These are phyloP conservation scores for Choricystis sp. DNA, from an alignment of 139 green algal genomes.

Conservation along the genomic window DNA sequence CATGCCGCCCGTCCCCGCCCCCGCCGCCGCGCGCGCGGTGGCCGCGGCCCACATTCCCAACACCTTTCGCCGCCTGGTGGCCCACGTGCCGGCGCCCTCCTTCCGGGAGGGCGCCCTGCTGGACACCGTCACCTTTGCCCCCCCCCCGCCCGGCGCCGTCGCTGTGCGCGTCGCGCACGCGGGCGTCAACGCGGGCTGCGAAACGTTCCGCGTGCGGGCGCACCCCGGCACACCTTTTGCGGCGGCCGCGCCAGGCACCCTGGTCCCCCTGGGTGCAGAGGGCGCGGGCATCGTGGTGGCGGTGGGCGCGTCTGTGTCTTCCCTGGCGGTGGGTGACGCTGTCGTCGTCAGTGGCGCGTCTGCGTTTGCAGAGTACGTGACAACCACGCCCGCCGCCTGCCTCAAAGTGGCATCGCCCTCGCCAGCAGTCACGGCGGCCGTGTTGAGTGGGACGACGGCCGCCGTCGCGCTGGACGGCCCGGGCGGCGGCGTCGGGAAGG, in stretches of 20 bases:
- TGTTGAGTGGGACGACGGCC: slow-evolving; percentile 32
- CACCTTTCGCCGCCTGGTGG: background rate
- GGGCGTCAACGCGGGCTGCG: slow-evolving; percentile 53
- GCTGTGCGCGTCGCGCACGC: slow-evolving; percentile 22
- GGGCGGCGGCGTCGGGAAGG: slow-evolving; percentile 14
- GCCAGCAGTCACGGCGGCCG: slow-evolving; percentile 18
- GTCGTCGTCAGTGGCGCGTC: slow-evolving; percentile 24
- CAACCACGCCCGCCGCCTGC: slow-evolving; percentile 9
- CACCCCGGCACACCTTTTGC: slow-evolving; percentile 10
- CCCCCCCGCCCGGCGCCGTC: background rate
- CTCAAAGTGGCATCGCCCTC: slow-evolving; percentile 6
- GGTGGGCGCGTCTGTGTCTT: slow-evolving; percentile 11
- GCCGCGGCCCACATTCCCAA: too few species aligned
- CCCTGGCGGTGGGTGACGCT: slow-evolving; percentile 20
- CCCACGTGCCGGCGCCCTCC: background rate
- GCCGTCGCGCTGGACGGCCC: slow-evolving; percentile 28
- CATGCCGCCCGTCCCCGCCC: too few species aligned
- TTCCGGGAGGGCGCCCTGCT: background rate
- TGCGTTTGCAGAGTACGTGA: slow-evolving; percentile 30
- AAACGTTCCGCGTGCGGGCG: slow-evolving; percentile 40
- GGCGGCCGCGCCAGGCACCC: background rate
- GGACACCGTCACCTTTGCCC: background rate
- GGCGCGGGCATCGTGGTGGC: slow-evolving; percentile 30
- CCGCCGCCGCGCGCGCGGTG: too few species aligned
- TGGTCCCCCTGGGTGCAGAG: slow-evolving; percentile 41